Percentiles rank a stretch among this genome's conserved stretches.
Evolutionary conservation across 2,329 filamentous ascomycete genomes (phyloP).

Genomic region (Aspergillus thermomutatus): DNA sequence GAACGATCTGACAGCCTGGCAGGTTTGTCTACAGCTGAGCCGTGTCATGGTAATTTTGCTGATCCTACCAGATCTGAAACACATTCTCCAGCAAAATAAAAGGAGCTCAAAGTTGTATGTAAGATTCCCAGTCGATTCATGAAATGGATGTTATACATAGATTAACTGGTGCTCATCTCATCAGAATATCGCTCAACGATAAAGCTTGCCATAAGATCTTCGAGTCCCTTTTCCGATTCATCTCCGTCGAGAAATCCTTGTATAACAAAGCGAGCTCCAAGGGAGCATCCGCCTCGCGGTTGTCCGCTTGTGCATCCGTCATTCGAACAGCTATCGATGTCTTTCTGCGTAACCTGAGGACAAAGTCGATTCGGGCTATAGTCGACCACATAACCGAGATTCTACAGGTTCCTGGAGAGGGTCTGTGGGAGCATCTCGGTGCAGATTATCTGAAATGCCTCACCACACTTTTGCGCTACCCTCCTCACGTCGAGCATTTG

Average conservation of each 20-base stretch:
- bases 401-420: slow-evolving; percentile 60
- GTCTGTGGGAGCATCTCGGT: slow-evolving; percentile 65
- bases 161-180: slow-evolving; percentile 12
- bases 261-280: slow-evolving; percentile 56
- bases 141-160: neutral
- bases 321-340: slow-evolving; percentile 70
- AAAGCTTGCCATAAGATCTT: slow-evolving; percentile 78
- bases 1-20: slow-evolving; percentile 52
- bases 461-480: slow-evolving; percentile 64
- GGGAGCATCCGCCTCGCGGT: slow-evolving; percentile 51
- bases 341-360: slow-evolving; percentile 64
- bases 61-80: slow-evolving; percentile 48
- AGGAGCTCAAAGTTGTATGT: slow-evolving; percentile 37
- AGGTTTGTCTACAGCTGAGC: slow-evolving; percentile 28
- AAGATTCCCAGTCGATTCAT: neutral
- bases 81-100: slow-evolving; percentile 54
- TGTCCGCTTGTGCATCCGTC: slow-evolving; percentile 67
- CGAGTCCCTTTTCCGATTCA: slow-evolving; percentile 72
- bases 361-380: slow-evolving; percentile 74
- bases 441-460: slow-evolving; percentile 78
- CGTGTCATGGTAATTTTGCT: neutral
- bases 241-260: slow-evolving; percentile 65
- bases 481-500: slow-evolving; percentile 77
- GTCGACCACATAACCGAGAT: slow-evolving; percentile 79
- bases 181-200: slow-evolving; percentile 58